Evolutionary conservation across 371 early-diverging fungal genomes (phyloP).

Genomic region (Mortierella sp.): DNA sequence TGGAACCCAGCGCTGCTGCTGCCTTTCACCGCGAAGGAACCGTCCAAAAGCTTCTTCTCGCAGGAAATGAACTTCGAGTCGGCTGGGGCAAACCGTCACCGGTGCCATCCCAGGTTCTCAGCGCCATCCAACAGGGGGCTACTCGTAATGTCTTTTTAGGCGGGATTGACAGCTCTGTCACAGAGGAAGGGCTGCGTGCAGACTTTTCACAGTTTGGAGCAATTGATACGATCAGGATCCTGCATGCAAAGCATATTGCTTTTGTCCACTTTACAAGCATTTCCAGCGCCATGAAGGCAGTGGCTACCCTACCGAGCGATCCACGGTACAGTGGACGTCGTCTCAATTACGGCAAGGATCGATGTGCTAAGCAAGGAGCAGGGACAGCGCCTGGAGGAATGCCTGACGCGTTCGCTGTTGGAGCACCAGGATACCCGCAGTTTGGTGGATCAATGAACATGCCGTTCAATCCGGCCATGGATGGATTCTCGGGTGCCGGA

Average conservation of each 20-base stretch:
- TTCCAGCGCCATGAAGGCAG: slow-evolving; percentile 76
- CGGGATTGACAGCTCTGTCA: slow-evolving; percentile 65
- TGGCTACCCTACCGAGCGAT: slow-evolving; percentile 64
- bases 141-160: slow-evolving; percentile 84
- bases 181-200: slow-evolving; percentile 62
- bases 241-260: slow-evolving; percentile 77
- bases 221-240: slow-evolving; percentile 77
- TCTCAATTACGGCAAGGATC: slow-evolving; percentile 82
- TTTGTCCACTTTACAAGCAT: slow-evolving; percentile 86
- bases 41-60: slow-evolving; percentile 43
- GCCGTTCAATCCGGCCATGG: no score
- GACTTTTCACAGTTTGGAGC: slow-evolving; percentile 74
- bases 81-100: slow-evolving; percentile 83
- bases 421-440: no score
- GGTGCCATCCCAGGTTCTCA: slow-evolving; percentile 59
- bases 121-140: slow-evolving; percentile 76
- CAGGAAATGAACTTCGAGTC: slow-evolving; percentile 48
- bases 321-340: slow-evolving; percentile 63
- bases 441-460: no score
- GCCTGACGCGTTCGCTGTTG: neutral
- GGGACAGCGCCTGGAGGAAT: slow-evolving; percentile 1
- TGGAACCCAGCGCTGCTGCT: slow-evolving; percentile 74
- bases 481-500: no score
- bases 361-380: slow-evolving; percentile 62
- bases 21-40: slow-evolving; percentile 66